Conservation (phyloP, 2,329 filamentous ascomycete species). For the Thermothelomyces thermophilus region DNA sequence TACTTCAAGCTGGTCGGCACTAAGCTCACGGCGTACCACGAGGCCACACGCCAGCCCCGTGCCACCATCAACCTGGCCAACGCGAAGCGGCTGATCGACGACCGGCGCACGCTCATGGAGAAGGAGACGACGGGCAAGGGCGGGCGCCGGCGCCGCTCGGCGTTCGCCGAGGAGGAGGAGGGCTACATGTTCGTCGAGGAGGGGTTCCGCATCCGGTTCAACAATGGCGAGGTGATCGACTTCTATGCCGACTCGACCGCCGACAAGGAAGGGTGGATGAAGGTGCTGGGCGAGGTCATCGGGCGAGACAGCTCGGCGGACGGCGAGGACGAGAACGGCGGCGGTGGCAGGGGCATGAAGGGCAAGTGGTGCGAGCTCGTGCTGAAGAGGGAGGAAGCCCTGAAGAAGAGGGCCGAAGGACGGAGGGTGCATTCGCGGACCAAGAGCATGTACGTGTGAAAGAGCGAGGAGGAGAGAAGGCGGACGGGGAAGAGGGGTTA, state of each 20-base stretch:
- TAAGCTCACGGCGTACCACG: constrained; percentile 92
- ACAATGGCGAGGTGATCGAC: constrained; percentile 96
- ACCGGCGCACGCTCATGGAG: constrained; percentile 74
- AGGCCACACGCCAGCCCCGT: constrained; percentile 88
- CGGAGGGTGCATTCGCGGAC: constrained; percentile 48
- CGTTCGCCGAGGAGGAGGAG: constrained; percentile 96
- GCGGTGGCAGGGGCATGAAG: constrained; percentile 36
- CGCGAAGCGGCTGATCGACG: constrained; percentile 87
- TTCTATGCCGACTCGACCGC: constrained; percentile 88
- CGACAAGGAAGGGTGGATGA: constrained; percentile 94
- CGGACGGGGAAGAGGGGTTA: background rate
- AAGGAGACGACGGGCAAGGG: constrained; percentile 72
- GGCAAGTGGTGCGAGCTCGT: constrained; percentile 63
- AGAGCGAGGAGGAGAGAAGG: background rate
- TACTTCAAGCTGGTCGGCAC: constrained; percentile 92
- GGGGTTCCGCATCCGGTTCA: constrained; percentile 96
- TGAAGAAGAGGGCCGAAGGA: constrained; percentile 49
- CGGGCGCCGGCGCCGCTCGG: constrained; percentile 80
- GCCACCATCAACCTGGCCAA: constrained; percentile 96
- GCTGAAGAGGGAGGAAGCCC: constrained; percentile 55
- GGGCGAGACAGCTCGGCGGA: constrained; percentile 45
- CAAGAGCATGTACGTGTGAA: constrained; percentile 51
- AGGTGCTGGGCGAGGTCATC: constrained; percentile 67
- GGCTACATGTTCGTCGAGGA: constrained; percentile 99
- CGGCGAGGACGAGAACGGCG: constrained; percentile 35